phyloP scores from a whole-genome alignment of 768 basidiomycete species.

The Tubosaeta sp. region DNA sequence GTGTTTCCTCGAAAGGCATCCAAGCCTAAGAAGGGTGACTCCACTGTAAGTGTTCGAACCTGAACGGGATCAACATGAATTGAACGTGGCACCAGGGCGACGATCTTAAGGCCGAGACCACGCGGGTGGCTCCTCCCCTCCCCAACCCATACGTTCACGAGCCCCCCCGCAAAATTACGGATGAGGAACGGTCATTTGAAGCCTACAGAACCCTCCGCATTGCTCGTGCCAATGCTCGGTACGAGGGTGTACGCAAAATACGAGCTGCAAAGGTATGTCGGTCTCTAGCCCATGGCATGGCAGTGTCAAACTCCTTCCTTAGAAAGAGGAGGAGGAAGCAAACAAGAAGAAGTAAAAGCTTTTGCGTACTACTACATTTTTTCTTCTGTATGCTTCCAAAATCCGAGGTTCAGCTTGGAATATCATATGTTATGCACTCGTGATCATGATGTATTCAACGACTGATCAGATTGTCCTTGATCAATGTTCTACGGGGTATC shows the following conservation, averaged over 20 bases:
- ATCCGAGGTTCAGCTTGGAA: conserved; percentile 26
- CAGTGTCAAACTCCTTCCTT: conserved; percentile 16
- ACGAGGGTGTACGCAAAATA: conserved; percentile 84
- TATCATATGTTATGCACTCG: conserved; percentile 31
- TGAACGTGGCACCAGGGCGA: conserved; percentile 52
- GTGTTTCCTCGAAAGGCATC: conserved; percentile 95
- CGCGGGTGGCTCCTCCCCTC: conserved; percentile 62
- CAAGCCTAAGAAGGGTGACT: conserved; percentile 96
- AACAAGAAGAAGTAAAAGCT: conserved; percentile 79
- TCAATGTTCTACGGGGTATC: conserved; percentile 17
- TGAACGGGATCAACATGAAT: background rate
- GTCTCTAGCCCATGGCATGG: background rate
- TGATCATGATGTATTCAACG: conserved; percentile 11
- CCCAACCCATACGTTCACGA: conserved; percentile 68
- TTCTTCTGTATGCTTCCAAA: conserved; percentile 34
- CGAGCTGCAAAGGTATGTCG: conserved; percentile 76
- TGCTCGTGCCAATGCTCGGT: conserved; percentile 75
- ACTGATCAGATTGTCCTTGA: background rate
- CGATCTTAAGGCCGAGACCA: conserved; percentile 74
- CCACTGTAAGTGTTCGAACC: conserved; percentile 55
- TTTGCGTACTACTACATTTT: conserved; percentile 18
- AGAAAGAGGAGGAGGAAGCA: conserved; percentile 92
- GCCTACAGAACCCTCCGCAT: conserved; percentile 87
- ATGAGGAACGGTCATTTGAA: conserved; percentile 82
- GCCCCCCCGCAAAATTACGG: conserved; percentile 88